Conservation (phyloP, 352 stramenopile species). For the Stramenopiles sp. region DNA sequence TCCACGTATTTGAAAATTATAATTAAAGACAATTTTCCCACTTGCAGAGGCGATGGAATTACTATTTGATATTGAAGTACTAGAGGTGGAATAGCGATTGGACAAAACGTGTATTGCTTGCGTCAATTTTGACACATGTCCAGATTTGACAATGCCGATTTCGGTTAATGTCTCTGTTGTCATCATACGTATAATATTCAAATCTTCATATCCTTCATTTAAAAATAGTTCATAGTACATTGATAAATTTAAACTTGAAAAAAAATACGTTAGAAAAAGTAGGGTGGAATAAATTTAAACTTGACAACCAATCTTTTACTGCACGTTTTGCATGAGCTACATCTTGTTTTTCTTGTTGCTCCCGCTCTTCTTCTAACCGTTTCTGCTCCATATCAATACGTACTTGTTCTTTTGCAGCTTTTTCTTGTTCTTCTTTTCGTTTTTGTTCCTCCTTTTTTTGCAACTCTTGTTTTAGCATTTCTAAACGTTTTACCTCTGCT, state of each 20-base stretch:
- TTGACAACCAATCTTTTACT: not conserved
- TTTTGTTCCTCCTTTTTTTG: not conserved
- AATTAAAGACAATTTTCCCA: conserved; percentile 1
- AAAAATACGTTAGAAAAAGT: too few relatives aligned
- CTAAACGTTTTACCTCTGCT: not conserved
- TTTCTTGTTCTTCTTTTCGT: not conserved
- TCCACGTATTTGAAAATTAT: conserved; percentile 4
- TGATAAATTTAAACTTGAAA: not conserved
- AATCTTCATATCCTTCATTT: not conserved
- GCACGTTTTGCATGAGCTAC: not conserved
- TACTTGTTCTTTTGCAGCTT: too few relatives aligned
- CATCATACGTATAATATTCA: not conserved
- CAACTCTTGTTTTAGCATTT: not conserved
- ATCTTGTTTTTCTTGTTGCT: not conserved
- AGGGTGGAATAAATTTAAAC: too few relatives aligned
- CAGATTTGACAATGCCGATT: not conserved
- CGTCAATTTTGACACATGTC: not conserved
- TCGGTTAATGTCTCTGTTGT: not conserved
- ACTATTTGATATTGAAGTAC: not conserved
- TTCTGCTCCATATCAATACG: not conserved
- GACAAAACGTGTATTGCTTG: not conserved
- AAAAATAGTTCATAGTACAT: not conserved
- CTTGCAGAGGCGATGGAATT: not conserved
- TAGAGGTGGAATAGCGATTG: not conserved
- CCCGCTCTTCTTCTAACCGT: not conserved